These are phyloP conservation scores for Pichia sp. DNA, from an alignment of 1,139 yeast genomes.

Conservation along the genomic window DNA sequence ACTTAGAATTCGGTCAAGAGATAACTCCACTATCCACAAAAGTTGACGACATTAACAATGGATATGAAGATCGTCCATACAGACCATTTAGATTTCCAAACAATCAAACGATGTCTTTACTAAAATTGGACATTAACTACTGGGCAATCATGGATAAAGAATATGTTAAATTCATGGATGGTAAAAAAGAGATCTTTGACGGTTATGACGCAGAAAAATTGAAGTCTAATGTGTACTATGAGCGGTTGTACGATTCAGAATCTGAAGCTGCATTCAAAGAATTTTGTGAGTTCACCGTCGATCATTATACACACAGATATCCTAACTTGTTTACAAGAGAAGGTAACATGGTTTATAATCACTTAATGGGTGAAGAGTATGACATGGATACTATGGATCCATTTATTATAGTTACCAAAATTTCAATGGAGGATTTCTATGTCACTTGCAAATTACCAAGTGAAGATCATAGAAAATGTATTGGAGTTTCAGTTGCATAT, in stretches of 20 bases:
- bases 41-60: constrained; percentile 43
- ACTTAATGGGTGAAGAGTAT: constrained; percentile 43
- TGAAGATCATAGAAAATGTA: constrained; percentile 42
- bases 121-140: constrained; percentile 49
- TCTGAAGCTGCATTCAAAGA: constrained; percentile 44
- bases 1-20: constrained; percentile 31
- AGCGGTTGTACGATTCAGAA: constrained; percentile 43
- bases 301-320: constrained; percentile 44
- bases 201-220: constrained; percentile 37
- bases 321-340: constrained; percentile 45
- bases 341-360: constrained; percentile 39
- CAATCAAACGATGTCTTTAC: constrained; percentile 55
- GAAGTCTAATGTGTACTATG: constrained; percentile 35
- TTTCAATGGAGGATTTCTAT: constrained; percentile 54
- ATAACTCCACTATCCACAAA: constrained; percentile 48
- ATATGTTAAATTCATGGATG: constrained; percentile 45
- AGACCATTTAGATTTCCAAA: constrained; percentile 58
- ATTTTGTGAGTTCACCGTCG: constrained; percentile 44
- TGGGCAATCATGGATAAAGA: constrained; percentile 55
- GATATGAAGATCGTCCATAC: constrained; percentile 52
- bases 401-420: constrained; percentile 43
- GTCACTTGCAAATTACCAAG: constrained; percentile 36
- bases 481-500: constrained; percentile 54
- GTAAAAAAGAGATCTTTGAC: constrained; percentile 42
- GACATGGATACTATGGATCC: constrained; percentile 50